Base-by-base conservation (phyloP, 2,329 filamentous ascomycete genomes). In the Stachybotrys chartarum region DNA sequence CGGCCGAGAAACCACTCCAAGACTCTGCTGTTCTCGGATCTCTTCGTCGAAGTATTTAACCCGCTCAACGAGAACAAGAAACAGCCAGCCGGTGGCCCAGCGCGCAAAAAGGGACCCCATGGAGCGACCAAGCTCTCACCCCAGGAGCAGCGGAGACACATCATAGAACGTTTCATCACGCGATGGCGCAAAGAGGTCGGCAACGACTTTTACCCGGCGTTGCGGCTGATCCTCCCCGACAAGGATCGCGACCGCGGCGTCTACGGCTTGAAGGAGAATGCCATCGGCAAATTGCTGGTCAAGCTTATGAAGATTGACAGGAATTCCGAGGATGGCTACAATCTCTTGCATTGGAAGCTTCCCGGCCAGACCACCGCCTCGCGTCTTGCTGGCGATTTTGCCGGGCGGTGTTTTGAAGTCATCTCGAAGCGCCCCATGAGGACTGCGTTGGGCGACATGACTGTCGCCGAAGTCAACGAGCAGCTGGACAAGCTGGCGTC, bases 241-340 rank as follows among this genome's bases (percentile, higher is more conserved):
- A 95, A 96, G 67, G 94, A 99, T 66, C 84, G 91, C 45, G 91
- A 97, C 65, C 84, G 94, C 51, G 88, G 88, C 17, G 91, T 96
- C 77, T 99, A 97, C 65, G 91, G 93, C 1, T 77, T 99, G 46
- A 97, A 97, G 68, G 94, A 99, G 75, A 92, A 88, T 68, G 83
- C 86, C 6, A 91, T 99, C 57, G 93, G 87, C 10, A 96, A 91
- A 67, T 75, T 97, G 18, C 77, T 97, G n/a, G 89, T 97, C 56
- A 93, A 91, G 67, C 81, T 96, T 45, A 87, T 96, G 78, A 93
- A 92, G 67, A 96, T 99, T 64, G 87, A 92, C 74, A 90, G 87
- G 64, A 86, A 92, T 63, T 95, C 91, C 0, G 90, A 96, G 59
- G 93, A 97, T 74, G 93, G 87, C 0, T 87, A 87, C 66, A 91